These are phyloP conservation scores for Lumnitzera racemosa DNA, from an alignment of 345 rosid species.

Conservation along the genomic window DNA sequence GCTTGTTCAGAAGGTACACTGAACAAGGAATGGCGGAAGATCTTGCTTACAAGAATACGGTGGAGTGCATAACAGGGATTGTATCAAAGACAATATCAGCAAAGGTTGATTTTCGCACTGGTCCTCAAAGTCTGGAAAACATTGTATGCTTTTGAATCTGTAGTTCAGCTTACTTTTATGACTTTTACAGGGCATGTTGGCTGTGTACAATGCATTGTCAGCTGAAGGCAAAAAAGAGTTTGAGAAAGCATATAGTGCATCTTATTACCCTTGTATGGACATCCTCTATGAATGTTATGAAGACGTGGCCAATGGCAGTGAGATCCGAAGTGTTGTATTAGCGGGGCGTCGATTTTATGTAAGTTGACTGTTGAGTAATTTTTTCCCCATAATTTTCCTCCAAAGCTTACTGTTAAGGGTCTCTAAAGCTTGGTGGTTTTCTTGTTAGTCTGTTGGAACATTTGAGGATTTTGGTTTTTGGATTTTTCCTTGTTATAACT, in stretches of 20 bases:
- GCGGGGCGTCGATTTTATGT: conserved; percentile 92
- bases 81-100: conserved; percentile 77
- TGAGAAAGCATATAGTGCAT: conserved; percentile 73
- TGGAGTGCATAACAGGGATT: conserved; percentile 83
- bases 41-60: conserved; percentile 77
- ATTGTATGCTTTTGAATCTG: not conserved
- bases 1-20: conserved; percentile 70
- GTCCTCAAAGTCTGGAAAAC: not conserved
- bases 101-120: conserved; percentile 30
- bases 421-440: not conserved
- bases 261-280: conserved; percentile 83
- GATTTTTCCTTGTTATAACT: not conserved
- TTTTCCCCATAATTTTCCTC: not conserved
- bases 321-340: conserved; percentile 79
- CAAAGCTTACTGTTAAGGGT: not conserved
- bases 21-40: conserved; percentile 75
- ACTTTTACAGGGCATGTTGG: conserved; percentile 68
- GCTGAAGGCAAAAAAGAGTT: conserved; percentile 71
- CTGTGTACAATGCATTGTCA: conserved; percentile 73
- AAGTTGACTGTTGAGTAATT: conserved; percentile 5
- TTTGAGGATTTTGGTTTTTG: not conserved
- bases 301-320: conserved; percentile 79
- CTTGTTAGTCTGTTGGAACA: not conserved
- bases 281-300: conserved; percentile 84
- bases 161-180: conserved; percentile 1